phyloP scores from a whole-genome alignment of 768 basidiomycete genomes.

The Kwoniella shandongensis region DNA sequence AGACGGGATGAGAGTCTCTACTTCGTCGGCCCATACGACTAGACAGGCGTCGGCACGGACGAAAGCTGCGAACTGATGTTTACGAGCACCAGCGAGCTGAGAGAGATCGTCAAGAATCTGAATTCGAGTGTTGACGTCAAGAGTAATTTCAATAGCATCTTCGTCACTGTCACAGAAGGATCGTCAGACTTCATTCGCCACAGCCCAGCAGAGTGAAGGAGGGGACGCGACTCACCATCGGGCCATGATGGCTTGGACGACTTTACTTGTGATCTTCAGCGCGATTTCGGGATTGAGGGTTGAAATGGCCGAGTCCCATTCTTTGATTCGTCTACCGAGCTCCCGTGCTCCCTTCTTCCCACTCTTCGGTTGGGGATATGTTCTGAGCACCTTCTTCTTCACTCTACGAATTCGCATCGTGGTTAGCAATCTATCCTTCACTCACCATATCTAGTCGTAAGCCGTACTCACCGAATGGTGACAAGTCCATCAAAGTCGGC shows the following conservation, averaged over 20 bases:
- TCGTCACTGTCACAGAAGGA: constrained; percentile 21
- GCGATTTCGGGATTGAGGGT: constrained; percentile 73
- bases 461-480: constrained; percentile 45
- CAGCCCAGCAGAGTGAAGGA: not conserved
- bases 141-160: constrained; percentile 50
- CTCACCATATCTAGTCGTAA: too few relatives aligned
- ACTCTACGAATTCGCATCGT: constrained; percentile 14
- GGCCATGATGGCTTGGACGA: constrained; percentile 30
- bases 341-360: constrained; percentile 31
- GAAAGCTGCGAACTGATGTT: constrained; percentile 88
- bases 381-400: constrained; percentile 38
- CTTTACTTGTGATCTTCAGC: constrained; percentile 65
- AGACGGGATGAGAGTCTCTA: constrained; percentile 69
- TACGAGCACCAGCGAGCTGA: constrained; percentile 73
- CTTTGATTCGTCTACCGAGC: constrained; percentile 32
- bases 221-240: constrained; percentile 37
- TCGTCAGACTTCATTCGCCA: constrained; percentile 2
- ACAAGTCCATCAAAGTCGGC: constrained; percentile 47
- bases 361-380: constrained; percentile 35
- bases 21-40: constrained; percentile 77
- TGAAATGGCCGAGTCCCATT: constrained; percentile 49
- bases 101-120: constrained; percentile 79
- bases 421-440: not conserved
- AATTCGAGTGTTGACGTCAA: constrained; percentile 78
- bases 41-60: constrained; percentile 81